A percentile compares a stretch with the other conserved stretches of the same genome.
phyloP scores from a whole-genome alignment of 2,329 filamentous ascomycete genomes.

The Penicillium sp. region DNA sequence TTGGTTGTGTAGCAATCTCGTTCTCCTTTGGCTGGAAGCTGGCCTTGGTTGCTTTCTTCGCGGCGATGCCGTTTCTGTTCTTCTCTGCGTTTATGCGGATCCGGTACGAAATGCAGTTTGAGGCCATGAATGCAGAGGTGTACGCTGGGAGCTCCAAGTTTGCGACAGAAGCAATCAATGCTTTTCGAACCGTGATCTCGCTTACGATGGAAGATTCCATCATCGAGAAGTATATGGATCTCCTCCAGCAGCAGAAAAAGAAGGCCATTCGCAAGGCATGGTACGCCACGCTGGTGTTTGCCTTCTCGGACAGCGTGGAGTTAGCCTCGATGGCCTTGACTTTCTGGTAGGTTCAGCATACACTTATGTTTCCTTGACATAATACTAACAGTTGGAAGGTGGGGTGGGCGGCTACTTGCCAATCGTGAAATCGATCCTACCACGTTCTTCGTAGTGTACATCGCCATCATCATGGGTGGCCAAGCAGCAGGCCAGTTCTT shows the following conservation, averaged over 20 bases:
- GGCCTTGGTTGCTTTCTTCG: constrained; percentile 60
- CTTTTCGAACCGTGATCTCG: constrained; percentile 66
- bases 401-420: constrained; percentile 54
- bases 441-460: constrained; percentile 57
- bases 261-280: constrained; percentile 58
- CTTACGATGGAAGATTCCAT: constrained; percentile 66
- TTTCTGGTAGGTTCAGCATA: constrained; percentile 46
- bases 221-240: constrained; percentile 53
- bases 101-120: constrained; percentile 63
- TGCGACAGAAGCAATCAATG: constrained; percentile 66
- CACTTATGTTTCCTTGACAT: background rate
- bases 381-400: no score
- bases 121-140: constrained; percentile 61
- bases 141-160: constrained; percentile 70
- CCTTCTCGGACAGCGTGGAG: constrained; percentile 62
- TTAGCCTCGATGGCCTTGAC: constrained; percentile 59
- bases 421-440: constrained; percentile 45
- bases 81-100: constrained; percentile 49
- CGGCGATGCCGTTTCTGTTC: constrained; percentile 51
- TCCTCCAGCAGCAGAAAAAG: constrained; percentile 56
- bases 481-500: constrained; percentile 64
- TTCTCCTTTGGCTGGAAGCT: constrained; percentile 75
- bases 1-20: constrained; percentile 61
- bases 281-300: constrained; percentile 61
- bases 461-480: constrained; percentile 62